Conservation (phyloP, 306 rosid species). For the Rosa persica region DNA sequence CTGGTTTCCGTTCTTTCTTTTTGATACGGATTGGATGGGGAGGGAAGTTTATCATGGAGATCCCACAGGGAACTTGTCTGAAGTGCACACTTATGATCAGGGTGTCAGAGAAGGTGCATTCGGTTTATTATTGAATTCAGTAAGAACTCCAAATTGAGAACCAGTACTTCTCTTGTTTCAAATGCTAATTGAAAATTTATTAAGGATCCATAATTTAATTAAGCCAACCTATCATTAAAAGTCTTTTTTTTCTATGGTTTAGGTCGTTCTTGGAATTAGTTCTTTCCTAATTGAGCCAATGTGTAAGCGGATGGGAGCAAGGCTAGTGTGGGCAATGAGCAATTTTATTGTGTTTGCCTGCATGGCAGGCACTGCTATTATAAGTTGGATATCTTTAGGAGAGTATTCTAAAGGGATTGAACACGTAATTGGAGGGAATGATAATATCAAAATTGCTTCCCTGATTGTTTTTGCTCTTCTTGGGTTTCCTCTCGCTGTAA, state of each 20-base stretch:
- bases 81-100: conserved; percentile 61
- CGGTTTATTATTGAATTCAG: conserved; percentile 99
- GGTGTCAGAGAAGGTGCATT: conserved; percentile 99
- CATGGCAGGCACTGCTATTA: conserved; percentile 91
- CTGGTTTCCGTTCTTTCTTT: conserved; percentile 97
- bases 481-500: conserved; percentile 98
- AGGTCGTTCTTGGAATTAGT: conserved; percentile 95
- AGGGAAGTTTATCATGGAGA: conserved; percentile 98
- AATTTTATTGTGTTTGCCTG: conserved; percentile 90
- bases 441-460: conserved; percentile 67
- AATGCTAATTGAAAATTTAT: not conserved
- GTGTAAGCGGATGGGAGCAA: conserved; percentile 88
- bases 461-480: conserved; percentile 86
- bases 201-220: not conserved
- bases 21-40: conserved; percentile 99
- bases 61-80: conserved; percentile 70
- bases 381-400: conserved; percentile 63
- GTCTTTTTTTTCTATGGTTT: conserved; percentile 17
- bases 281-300: conserved; percentile 93
- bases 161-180: conserved; percentile 11
- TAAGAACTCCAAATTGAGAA: conserved; percentile 73
- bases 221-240: conserved; percentile 22
- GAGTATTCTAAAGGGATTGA: conserved; percentile 62
- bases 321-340: conserved; percentile 93
- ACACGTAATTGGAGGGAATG: conserved; percentile 76